phyloP scores from a whole-genome alignment of 1,284 basidiomycete genomes.

The Tilletia setariae region DNA sequence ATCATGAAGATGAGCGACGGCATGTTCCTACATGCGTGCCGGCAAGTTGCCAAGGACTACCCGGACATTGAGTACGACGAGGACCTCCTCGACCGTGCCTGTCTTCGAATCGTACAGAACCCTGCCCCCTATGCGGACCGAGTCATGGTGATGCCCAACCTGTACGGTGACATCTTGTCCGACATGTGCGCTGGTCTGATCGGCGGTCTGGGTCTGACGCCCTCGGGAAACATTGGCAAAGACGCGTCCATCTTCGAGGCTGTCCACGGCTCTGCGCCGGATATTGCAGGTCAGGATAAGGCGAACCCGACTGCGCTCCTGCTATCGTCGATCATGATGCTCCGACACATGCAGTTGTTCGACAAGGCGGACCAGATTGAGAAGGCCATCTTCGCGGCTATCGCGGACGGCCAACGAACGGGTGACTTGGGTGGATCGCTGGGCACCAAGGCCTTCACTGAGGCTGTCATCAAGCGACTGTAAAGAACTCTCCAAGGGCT shows the following conservation, averaged over 20 bases:
- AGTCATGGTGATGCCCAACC: slow-evolving; percentile 99
- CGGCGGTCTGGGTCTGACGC: slow-evolving; percentile 94
- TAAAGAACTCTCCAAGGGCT: neutral
- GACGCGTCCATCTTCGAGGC: slow-evolving; percentile 99
- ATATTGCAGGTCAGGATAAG: slow-evolving; percentile 69
- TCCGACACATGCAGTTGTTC: slow-evolving; percentile 87
- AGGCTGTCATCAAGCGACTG: slow-evolving; percentile 30
- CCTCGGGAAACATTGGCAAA: slow-evolving; percentile 95
- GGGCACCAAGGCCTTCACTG: slow-evolving; percentile 50
- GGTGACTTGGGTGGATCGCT: slow-evolving; percentile 50
- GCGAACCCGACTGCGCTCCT: slow-evolving; percentile 97
- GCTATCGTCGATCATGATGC: slow-evolving; percentile 86
- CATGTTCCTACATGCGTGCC: slow-evolving; percentile 98
- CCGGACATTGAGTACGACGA: slow-evolving; percentile 91
- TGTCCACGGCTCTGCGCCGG: slow-evolving; percentile 73
- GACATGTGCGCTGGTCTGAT: slow-evolving; percentile 99
- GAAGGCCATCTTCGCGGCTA: slow-evolving; percentile 64
- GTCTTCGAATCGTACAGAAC: slow-evolving; percentile 77
- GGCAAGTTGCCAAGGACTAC: slow-evolving; percentile 93
- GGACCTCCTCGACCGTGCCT: slow-evolving; percentile 93
- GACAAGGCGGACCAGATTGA: slow-evolving; percentile 86
- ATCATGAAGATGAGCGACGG: slow-evolving; percentile 98
- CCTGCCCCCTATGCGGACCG: slow-evolving; percentile 89
- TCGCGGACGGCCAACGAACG: slow-evolving; percentile 46
- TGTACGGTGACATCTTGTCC: slow-evolving; percentile 94